phyloP scores from a whole-genome alignment of 208 protist species.

The Leishmania braziliensis region DNA sequence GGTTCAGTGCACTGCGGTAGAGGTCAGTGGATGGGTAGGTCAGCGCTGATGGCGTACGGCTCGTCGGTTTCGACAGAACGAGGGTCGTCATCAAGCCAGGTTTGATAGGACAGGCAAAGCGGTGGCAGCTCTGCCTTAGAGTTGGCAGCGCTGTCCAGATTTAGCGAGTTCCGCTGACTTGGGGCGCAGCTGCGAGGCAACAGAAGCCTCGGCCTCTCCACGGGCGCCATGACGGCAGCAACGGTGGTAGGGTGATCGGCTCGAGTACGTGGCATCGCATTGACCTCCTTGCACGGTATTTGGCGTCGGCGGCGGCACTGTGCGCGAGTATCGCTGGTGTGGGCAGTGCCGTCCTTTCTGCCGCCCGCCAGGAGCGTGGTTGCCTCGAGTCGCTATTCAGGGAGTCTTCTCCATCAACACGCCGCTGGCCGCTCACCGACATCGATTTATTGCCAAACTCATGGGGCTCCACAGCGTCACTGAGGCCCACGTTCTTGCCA shows the following conservation, averaged over 20 bases:
- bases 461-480: not conserved
- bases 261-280: not conserved
- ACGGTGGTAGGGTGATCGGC: not conserved
- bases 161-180: not conserved
- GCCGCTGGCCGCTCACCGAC: not conserved
- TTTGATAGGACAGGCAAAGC: not conserved
- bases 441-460: not conserved
- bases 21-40: constrained; percentile 6
- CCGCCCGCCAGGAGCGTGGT: not conserved
- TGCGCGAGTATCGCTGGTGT: not conserved
- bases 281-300: not conserved
- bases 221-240: not conserved
- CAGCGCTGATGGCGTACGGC: not conserved
- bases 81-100: not conserved
- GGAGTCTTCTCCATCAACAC: not conserved
- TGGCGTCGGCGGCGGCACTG: not conserved
- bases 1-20: not conserved
- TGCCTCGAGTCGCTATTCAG: not conserved
- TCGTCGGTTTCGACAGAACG: not conserved
- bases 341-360: not conserved
- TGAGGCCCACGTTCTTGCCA: not conserved
- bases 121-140: not conserved
- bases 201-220: not conserved
- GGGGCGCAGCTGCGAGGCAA: not conserved
- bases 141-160: not conserved